These are phyloP conservation scores for Clitocybe nebularis DNA, from an alignment of 1,284 basidiomycete genomes.

Conservation along the genomic window DNA sequence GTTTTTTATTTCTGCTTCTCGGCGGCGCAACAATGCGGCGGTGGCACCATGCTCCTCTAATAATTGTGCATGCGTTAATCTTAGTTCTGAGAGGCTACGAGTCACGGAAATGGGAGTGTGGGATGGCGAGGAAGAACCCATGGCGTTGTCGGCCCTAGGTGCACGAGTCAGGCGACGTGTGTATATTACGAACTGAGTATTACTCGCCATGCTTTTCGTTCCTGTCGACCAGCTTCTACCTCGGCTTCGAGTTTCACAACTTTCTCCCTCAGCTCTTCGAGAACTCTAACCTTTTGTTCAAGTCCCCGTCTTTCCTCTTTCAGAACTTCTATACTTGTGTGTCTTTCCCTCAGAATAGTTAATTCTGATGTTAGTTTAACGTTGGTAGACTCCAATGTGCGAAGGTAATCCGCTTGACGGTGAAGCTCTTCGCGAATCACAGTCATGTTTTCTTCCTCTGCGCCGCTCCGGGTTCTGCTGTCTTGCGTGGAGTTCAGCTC, in stretches of 20 bases:
- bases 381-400: constrained; percentile 62
- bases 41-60: constrained; percentile 63
- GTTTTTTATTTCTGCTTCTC: constrained; percentile 47
- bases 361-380: constrained; percentile 54
- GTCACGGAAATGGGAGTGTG: constrained; percentile 49
- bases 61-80: constrained; percentile 54
- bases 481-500: constrained; percentile 29
- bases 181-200: constrained; percentile 1
- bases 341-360: constrained; percentile 45
- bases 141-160: constrained; percentile 17
- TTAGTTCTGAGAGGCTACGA: constrained; percentile 52
- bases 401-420: constrained; percentile 57
- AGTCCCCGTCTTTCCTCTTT: constrained; percentile 71
- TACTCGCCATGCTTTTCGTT: constrained; percentile 52
- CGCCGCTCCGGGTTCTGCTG: constrained; percentile 13
- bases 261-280: constrained; percentile 56
- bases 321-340: constrained; percentile 63
- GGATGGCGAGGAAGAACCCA: constrained; percentile 39
- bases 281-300: constrained; percentile 48
- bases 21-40: constrained; percentile 41
- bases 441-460: constrained; percentile 48
- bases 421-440: constrained; percentile 62
- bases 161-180: neutral
- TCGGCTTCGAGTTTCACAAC: constrained; percentile 60
- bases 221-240: constrained; percentile 50